Evolutionary conservation across 2,329 filamentous ascomycete species (phyloP), one percentile per base, ranked within the genome.

Genomic region (Cytospora mali): DNA sequence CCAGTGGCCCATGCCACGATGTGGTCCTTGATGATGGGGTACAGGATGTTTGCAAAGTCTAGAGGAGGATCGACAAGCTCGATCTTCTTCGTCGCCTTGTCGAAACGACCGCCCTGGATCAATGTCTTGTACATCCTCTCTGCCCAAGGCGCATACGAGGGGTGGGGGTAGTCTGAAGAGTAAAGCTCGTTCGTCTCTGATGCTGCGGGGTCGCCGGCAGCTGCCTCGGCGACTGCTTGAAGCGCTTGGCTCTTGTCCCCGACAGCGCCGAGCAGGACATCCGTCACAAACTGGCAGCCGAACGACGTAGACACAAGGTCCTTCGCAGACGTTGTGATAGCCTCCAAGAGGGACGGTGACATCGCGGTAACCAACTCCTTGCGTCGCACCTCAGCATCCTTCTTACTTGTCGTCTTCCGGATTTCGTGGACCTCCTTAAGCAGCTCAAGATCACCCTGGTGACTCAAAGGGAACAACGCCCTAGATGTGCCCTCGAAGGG

Each of bases 91-190:
- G 86, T 82, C 50, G 82, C 82, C 65, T 86, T 86, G 75, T 98
- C 92, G 73, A 91, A 99, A 62, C 87, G 88, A 28, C 96, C 95
- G 49, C 95, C 95, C 60, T 92, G 89, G 27, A 97, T 93, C 9
- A 99, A 84, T 0, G 90, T 90, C 79, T 97, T 97, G 70, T 98
- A 84, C 88, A 97, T 90, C 64, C 92, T 89, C 18, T 91, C 92
- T 48, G 87, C 90, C 69, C 82, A 82, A 0, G 86, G 73, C 42
- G 84, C 82, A 69, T 84, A 80, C 28, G 87, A 84, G 61, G 90
- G 81, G 72, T 92, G 89, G 31, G 75, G 71, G 25, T 71, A 72
- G 4, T 75, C 68, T 18, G 76, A 70, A 16, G 76, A 64, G 29
- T 75, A 73, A 5, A 67, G 68, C 27, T 80, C 78, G 52, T 79